A percentile compares a stretch with the other conserved stretches of the same genome.
These are phyloP conservation scores for Dipteronia dyeriana DNA, from an alignment of 345 rosid species.

Conservation along the genomic window DNA sequence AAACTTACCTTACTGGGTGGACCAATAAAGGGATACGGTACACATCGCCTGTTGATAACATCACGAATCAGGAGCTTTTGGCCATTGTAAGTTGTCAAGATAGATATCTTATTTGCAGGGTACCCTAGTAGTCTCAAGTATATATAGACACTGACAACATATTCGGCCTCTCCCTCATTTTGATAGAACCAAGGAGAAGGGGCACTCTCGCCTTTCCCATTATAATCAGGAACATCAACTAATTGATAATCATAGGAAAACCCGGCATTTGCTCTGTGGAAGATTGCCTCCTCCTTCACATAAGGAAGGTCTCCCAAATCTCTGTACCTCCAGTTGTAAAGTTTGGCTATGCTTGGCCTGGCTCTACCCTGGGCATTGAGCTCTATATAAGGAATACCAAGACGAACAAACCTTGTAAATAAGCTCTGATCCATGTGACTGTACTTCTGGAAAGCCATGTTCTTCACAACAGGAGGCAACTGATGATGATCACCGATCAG, in stretches of 20 bases:
- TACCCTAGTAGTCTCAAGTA: slow-evolving; percentile 95
- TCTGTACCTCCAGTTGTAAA: slow-evolving; percentile 97
- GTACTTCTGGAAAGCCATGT: slow-evolving; percentile 99
- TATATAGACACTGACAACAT: slow-evolving; percentile 92
- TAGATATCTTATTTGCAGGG: slow-evolving; percentile 93
- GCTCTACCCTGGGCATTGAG: slow-evolving; percentile 99
- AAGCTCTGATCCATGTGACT: slow-evolving; percentile 99
- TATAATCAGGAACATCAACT: slow-evolving; percentile 88
- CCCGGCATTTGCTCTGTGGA: slow-evolving; percentile 87
- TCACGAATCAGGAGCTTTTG: slow-evolving; percentile 99
- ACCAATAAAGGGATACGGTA: slow-evolving; percentile 83
- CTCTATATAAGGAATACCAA: slow-evolving; percentile 97
- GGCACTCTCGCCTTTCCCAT: slow-evolving; percentile 87
- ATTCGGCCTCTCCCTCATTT: slow-evolving; percentile 98
- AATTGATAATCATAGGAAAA: slow-evolving; percentile 91
- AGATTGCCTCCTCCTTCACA: slow-evolving; percentile 67
- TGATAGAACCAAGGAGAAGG: slow-evolving; percentile 99
- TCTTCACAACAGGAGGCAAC: slow-evolving; percentile 98
- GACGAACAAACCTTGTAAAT: slow-evolving; percentile 96
- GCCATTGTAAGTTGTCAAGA: slow-evolving; percentile 96
- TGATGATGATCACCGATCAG: slow-evolving; percentile 99
- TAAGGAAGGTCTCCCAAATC: slow-evolving; percentile 92
- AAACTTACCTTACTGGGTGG: slow-evolving; percentile 87
- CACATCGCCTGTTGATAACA: slow-evolving; percentile 87
- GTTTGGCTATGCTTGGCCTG: slow-evolving; percentile 90